Evolutionary conservation across 2,329 filamentous ascomycete genomes (phyloP).

Genomic region (Fusarium annulatum): DNA sequence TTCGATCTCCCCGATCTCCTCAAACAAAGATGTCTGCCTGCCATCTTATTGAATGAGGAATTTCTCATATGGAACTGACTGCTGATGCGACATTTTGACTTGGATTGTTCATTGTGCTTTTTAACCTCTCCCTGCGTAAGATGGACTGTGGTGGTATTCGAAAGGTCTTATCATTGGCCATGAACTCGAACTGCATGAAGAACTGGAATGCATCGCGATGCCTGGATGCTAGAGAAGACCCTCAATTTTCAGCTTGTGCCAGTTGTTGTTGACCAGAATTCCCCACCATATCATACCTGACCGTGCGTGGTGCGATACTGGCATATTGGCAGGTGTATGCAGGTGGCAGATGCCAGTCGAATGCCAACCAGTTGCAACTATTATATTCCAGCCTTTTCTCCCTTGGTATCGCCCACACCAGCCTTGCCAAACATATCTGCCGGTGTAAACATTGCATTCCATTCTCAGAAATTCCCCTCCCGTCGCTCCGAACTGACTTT

Average conservation of each 20-base stretch:
- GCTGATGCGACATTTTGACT: neutral
- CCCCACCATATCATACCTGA: constrained; percentile 30
- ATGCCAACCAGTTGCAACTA: constrained; percentile 34
- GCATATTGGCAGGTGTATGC: constrained; percentile 33
- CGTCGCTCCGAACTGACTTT: constrained; percentile 27
- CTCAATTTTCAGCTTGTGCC: constrained; percentile 21
- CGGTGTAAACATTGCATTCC: constrained; percentile 49
- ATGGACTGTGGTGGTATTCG: constrained; percentile 5
- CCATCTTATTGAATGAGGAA: neutral
- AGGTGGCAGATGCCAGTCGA: constrained; percentile 40
- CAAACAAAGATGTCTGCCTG: neutral
- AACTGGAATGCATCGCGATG: constrained; percentile 47
- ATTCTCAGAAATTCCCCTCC: constrained; percentile 12
- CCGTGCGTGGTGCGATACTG: constrained; percentile 9
- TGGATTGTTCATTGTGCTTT: neutral
- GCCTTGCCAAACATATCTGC: constrained; percentile 41
- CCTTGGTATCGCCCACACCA: constrained; percentile 33
- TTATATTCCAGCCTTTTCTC: constrained; percentile 35
- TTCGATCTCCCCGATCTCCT: neutral
- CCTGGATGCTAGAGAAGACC: constrained; percentile 14
- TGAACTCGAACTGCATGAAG: constrained; percentile 9
- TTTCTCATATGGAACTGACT: neutral
- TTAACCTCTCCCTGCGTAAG: constrained; percentile 24
- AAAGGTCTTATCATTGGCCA: constrained; percentile 16
- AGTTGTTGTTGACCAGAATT: constrained; percentile 27